Base-by-base conservation (phyloP, 1,284 basidiomycete species). In the Athelia sp. region DNA sequence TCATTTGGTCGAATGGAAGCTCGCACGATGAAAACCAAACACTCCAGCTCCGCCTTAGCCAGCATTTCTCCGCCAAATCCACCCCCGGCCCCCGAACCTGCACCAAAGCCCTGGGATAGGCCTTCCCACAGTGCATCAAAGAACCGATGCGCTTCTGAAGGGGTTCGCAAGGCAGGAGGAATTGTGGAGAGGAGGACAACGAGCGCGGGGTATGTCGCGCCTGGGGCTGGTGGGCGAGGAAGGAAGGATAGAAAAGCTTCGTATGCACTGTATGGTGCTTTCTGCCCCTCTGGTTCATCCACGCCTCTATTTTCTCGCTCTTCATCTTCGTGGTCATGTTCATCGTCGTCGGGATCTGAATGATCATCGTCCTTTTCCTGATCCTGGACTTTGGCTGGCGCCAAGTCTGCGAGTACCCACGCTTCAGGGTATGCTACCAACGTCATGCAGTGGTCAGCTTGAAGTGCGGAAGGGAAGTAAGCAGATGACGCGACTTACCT, bases 181-280 rank as follows among this genome's bases (percentile, higher is more conserved):
- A 96, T 80, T 0, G 89, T 92, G 0, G 89, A 87, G 3, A 96
- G 61, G 21, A 93, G 75, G 34, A 95, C 70, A 9, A 94, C 68
- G 24, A 94, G 72, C 0, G 83, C 75, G 0, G 90, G 89, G 60
- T 93, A 95, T 2, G 86, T 87, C 54, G 26, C 26, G 26, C 26
- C 26, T 29, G 26, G 26, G 13, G 26, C 26, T 29, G 26, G 26
- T 13, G 26, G 26, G 26, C 13, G 26, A 4, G 26, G 26, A 13
- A 29, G 26, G 26, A 29, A 29, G 26, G 26, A 4, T 4, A 29
- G 26, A 29, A 29, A 29, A 13, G 26, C 4, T 4, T 4, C 26
- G 13, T 29, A 29, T 13, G 26, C 26, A 13, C 26, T 29, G 26
- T 6, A 6, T 4, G 26, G 26, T 29, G 26, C 6, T 29, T 29